These are phyloP conservation scores for Rhodotorula babjevae DNA, from an alignment of 768 basidiomycete genomes.

Conservation along the genomic window DNA sequence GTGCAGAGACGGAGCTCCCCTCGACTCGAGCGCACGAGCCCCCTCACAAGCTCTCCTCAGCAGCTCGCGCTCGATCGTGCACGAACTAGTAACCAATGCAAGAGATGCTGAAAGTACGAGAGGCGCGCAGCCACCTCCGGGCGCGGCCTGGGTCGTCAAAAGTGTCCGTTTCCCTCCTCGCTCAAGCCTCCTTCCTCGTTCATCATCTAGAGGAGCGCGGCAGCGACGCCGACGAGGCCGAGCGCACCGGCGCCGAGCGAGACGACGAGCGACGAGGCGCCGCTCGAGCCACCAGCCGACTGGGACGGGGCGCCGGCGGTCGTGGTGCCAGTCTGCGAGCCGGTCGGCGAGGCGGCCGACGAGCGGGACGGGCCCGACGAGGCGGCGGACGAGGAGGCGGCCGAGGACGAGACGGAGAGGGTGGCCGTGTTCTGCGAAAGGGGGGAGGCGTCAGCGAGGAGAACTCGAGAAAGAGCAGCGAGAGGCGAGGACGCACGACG, in stretches of 20 bases:
- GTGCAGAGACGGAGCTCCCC: too few relatives aligned
- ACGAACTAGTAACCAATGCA: too few relatives aligned
- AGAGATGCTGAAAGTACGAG: too few relatives aligned
- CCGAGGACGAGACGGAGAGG: constrained; percentile 10
- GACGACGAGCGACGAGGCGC: background rate
- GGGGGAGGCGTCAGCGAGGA: background rate
- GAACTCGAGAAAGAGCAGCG: background rate
- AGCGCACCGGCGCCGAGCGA: constrained; percentile 13
- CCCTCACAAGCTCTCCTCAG: too few relatives aligned
- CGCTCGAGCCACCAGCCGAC: background rate
- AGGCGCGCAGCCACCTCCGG: too few relatives aligned
- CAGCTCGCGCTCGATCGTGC: too few relatives aligned
- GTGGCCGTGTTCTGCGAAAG: constrained; percentile 27
- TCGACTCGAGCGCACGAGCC: too few relatives aligned
- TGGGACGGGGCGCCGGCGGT: background rate
- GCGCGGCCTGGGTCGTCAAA: background rate
- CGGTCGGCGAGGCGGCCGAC: background rate
- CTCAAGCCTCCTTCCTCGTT: background rate
- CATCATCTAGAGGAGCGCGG: background rate
- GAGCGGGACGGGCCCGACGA: background rate
- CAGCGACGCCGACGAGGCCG: constrained; percentile 11
- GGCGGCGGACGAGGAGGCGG: background rate
- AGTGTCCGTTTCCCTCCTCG: background rate
- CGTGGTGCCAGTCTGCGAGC: too few relatives aligned
- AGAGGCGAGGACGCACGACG: constrained; percentile 9